Base-by-base conservation (phyloP, 2,329 filamentous ascomycete species). In the Fusarium nisikadoi region DNA sequence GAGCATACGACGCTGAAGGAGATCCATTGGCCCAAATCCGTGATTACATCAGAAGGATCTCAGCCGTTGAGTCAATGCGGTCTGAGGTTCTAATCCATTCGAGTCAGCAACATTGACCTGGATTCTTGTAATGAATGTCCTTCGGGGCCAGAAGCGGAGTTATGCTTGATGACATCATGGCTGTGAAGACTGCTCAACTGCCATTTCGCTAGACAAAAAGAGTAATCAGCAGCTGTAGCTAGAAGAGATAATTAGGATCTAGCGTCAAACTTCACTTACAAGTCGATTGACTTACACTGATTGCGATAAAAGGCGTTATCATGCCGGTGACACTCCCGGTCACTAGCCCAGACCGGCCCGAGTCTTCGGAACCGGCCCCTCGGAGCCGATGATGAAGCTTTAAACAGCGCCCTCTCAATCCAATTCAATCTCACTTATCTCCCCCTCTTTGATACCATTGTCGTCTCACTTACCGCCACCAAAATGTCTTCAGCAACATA, bases 401-500 rank as follows among this genome's bases (percentile, higher is more conserved):
- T 50, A 17, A 57, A 43, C 33, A 52, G 33, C n/a, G 16, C 27
- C 33, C 31, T 33, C 12, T 33, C 13, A 33, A 14, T 14, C 31
- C 19, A 29, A 25, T 4, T 39, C 9, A 16, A 41, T 19, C 12
- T 23, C 17, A 16, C 1, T 14, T 14, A 8, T 25, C 33, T 16
- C 13, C 17, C 20, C 19, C n/a, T 16, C 36, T 38, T 6, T 3
- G 33, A 8, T 2, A n/a, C 20, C 13, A 4, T 2, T 0, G 4
- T 25, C 11, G 8, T 20, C 20, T 14, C 13, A 11, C 9, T 7
- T 14, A 10, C 3, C 4, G 19, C 1, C 23, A 1, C 12, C 13
- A 8, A 1, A 2, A 71, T 71, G 68, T 36, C 68, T 17, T 41
- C 43, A 25, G 23, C 38, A 36, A 43, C 43, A 2, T 71, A 71